phyloP scores from a whole-genome alignment of 768 basidiomycete species.

The Mycena latifolia region DNA sequence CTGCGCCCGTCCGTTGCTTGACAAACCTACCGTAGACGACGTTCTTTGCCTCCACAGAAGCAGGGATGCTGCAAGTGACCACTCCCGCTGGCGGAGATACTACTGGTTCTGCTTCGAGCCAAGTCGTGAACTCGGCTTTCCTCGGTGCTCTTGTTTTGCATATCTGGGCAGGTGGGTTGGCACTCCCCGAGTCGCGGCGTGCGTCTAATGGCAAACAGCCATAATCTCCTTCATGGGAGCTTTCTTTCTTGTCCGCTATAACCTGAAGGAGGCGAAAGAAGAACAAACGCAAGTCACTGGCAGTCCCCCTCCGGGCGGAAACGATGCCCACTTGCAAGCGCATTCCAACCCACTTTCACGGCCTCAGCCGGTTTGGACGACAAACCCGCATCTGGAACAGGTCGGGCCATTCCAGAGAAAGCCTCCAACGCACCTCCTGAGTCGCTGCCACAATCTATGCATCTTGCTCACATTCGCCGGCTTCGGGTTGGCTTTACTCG shows the following conservation, averaged over 20 bases:
- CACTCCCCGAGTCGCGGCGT: neutral
- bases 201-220: constrained; percentile 34
- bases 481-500: constrained; percentile 63
- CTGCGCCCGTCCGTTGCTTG: neutral
- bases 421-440: constrained; percentile 60
- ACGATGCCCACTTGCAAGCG: neutral
- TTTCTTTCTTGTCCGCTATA: constrained; percentile 68
- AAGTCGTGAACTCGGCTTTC: constrained; percentile 59
- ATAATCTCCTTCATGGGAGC: constrained; percentile 64
- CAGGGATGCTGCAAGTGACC: constrained; percentile 61
- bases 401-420: constrained; percentile 59
- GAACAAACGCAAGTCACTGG: constrained; percentile 54
- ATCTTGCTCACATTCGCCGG: constrained; percentile 60
- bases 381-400: constrained; percentile 64
- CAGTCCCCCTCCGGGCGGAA: no score
- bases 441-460: constrained; percentile 62
- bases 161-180: constrained; percentile 58
- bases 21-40: constrained; percentile 58
- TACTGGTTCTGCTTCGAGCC: constrained; percentile 38
- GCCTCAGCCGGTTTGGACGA: constrained; percentile 48
- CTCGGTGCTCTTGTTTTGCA: constrained; percentile 68
- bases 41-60: constrained; percentile 72
- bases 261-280: constrained; percentile 63
- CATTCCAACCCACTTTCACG: neutral
- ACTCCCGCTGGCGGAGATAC: constrained; percentile 41